Evolutionary conservation across 768 basidiomycete genomes (phyloP).

Genomic region (Suillus decipiens): DNA sequence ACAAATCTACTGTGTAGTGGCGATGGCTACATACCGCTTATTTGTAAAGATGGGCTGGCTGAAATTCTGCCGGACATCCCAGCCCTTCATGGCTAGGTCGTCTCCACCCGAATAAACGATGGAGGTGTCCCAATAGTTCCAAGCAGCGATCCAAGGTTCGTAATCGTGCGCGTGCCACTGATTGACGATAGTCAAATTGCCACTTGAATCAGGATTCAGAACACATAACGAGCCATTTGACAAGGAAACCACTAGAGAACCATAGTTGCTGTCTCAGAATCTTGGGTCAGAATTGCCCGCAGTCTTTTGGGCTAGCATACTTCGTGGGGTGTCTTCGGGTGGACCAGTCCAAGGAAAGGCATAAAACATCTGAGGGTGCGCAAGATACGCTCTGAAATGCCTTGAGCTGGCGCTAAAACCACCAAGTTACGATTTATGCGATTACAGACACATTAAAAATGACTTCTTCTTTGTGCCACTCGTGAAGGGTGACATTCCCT

Average conservation of each 20-base stretch:
- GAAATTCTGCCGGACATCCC: slow-evolving; percentile 80
- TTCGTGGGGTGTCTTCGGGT: slow-evolving; percentile 55
- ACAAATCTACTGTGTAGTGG: not conserved
- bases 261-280: slow-evolving; percentile 41
- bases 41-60: slow-evolving; percentile 66
- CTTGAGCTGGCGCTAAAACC: slow-evolving; percentile 40
- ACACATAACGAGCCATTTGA: slow-evolving; percentile 79
- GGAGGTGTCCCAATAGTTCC: slow-evolving; percentile 83
- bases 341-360: slow-evolving; percentile 94
- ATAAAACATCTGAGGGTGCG: slow-evolving; percentile 59
- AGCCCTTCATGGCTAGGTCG: slow-evolving; percentile 85
- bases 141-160: slow-evolving; percentile 93
- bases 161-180: slow-evolving; percentile 89
- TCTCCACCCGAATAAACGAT: slow-evolving; percentile 93
- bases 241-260: slow-evolving; percentile 74
- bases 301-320: slow-evolving; percentile 36
- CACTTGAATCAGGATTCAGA: slow-evolving; percentile 48
- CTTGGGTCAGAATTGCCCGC: slow-evolving; percentile 4
- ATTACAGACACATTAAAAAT: slow-evolving; percentile 1
- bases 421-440: slow-evolving; percentile 6
- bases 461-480: slow-evolving; percentile 55
- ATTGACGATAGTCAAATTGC: slow-evolving; percentile 45
- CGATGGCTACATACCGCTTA: slow-evolving; percentile 51
- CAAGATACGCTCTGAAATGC: slow-evolving; percentile 48
- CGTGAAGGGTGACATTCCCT: slow-evolving; percentile 69